phyloP scores from a whole-genome alignment of 2,329 filamentous ascomycete species.

The Pyrenophora tritici-repentis region DNA sequence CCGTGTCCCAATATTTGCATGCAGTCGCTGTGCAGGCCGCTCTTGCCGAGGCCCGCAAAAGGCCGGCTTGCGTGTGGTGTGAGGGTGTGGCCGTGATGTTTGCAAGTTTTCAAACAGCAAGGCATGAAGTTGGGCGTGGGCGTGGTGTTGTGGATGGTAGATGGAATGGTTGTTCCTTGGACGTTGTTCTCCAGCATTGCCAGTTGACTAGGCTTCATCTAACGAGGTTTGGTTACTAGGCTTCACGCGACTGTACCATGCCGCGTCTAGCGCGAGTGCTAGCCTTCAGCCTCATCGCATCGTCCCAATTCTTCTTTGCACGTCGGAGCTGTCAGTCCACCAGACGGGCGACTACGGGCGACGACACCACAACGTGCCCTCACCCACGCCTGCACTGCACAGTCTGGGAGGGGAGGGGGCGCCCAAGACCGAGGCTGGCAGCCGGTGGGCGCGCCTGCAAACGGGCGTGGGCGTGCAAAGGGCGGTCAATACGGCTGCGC shows the following conservation, averaged over 20 bases:
- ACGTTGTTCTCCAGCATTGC: too few relatives aligned
- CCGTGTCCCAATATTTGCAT: slow-evolving; percentile 43
- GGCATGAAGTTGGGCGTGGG: not conserved
- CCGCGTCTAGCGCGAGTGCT: slow-evolving; percentile 35
- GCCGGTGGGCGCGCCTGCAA: slow-evolving; percentile 3
- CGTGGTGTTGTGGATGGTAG: slow-evolving; percentile 2
- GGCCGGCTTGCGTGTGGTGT: slow-evolving; percentile 2
- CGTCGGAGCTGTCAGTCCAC: slow-evolving; percentile 13
- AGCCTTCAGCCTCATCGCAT: slow-evolving; percentile 39
- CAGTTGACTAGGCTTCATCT: slow-evolving; percentile 14
- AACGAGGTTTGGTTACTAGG: slow-evolving; percentile 30
- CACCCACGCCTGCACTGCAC: too few relatives aligned
- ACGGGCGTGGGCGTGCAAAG: slow-evolving; percentile 12
- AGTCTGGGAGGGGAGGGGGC: not conserved
- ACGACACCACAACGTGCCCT: not conserved
- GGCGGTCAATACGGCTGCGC: slow-evolving; percentile 13
- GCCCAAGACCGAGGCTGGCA: slow-evolving; percentile 4
- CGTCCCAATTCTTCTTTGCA: slow-evolving; percentile 31
- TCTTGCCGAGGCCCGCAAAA: slow-evolving; percentile 26
- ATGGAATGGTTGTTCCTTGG: too few relatives aligned
- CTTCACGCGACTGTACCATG: slow-evolving; percentile 22
- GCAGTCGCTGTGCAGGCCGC: slow-evolving; percentile 33
- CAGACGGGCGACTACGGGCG: slow-evolving; percentile 10
- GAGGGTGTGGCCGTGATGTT: not conserved
- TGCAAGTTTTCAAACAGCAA: not conserved